phyloP scores from a whole-genome alignment of 73 alveolate genomes.

The Blepharisma japonicum region DNA sequence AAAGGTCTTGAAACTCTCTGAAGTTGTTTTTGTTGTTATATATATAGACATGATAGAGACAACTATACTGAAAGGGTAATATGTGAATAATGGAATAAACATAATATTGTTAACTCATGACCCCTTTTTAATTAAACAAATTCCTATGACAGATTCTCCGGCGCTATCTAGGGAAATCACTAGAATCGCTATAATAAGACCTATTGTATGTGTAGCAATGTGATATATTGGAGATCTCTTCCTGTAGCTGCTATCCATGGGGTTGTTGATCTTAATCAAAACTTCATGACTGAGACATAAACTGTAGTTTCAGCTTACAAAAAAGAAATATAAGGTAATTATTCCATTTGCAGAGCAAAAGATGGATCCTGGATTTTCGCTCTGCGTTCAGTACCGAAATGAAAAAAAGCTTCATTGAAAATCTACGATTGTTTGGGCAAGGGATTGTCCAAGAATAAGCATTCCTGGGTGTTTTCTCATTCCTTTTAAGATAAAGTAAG shows the following conservation, averaged over 20 bases:
- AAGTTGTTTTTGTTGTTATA: not conserved
- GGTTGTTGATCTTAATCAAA: slow-evolving; percentile 11
- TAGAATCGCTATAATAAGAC: not conserved
- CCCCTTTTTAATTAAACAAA: not conserved
- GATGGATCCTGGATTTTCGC: not conserved
- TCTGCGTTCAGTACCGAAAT: not conserved
- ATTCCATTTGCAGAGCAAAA: not conserved
- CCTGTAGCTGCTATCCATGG: slow-evolving; percentile 16
- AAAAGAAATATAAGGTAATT: not conserved
- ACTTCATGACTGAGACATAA: not conserved
- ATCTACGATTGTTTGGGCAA: not conserved
- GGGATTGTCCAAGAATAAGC: slow-evolving; percentile 18
- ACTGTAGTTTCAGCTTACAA: slow-evolving; percentile 6
- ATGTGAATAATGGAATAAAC: not conserved
- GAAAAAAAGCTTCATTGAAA: not conserved
- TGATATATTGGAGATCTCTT: slow-evolving; percentile 24
- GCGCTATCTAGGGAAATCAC: not conserved
- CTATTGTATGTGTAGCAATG: not conserved
- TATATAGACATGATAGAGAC: not conserved
- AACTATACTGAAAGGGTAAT: not conserved
- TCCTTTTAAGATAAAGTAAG: slow-evolving; percentile 10
- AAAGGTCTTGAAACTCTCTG: not conserved
- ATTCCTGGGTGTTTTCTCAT: slow-evolving; percentile 27
- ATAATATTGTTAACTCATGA: not conserved
- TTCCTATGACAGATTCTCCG: not conserved